A percentile compares a stretch with the other conserved stretches of the same genome.
phyloP scores from a whole-genome alignment of 2,329 filamentous ascomycete species.

The Tolypocladium endophyticum region DNA sequence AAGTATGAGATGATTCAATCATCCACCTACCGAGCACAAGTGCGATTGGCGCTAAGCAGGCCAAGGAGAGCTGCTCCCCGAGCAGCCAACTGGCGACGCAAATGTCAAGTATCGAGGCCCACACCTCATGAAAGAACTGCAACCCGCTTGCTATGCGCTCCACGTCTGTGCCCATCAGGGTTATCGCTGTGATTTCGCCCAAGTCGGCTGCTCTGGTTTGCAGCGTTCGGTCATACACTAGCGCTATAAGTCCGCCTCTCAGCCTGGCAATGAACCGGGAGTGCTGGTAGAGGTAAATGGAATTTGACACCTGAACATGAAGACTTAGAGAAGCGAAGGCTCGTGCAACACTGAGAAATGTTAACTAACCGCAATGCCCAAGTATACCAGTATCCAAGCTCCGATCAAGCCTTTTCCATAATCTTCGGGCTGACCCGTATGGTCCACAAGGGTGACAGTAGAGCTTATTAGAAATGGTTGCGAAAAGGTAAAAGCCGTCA shows the following conservation, averaged over 20 bases:
- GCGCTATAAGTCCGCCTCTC: neutral
- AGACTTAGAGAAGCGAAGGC: neutral
- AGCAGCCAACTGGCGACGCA: neutral
- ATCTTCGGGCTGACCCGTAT: neutral
- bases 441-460: neutral
- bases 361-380: neutral
- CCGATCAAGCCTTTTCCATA: neutral
- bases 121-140: neutral
- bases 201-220: neutral
- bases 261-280: neutral
- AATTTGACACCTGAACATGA: neutral
- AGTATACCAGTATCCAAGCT: neutral
- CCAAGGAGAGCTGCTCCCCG: neutral
- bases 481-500: neutral
- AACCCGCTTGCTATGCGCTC: neutral
- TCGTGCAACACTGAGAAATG: neutral
- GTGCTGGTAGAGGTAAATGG: neutral
- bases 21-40: neutral
- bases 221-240: neutral
- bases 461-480: neutral
- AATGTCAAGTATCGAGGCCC: neutral
- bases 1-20: neutral
- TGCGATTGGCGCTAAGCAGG: neutral
- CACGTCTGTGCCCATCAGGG: neutral
- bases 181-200: neutral